Evolutionary conservation across 768 basidiomycete species (phyloP).

Genomic region (Tulasnella sp.): DNA sequence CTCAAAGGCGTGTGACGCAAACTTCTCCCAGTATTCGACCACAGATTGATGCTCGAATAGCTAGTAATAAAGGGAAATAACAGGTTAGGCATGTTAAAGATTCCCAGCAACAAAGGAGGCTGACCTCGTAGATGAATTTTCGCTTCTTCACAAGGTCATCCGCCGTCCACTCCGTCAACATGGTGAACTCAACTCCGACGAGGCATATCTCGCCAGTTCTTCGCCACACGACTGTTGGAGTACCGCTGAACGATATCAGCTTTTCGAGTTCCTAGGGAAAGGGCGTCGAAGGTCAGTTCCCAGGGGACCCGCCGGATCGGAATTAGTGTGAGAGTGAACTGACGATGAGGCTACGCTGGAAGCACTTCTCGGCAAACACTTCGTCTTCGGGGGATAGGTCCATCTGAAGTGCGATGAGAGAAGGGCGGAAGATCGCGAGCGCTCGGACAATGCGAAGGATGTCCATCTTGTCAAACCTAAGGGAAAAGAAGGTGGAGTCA

Average conservation of each 20-base stretch:
- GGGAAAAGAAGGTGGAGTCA: neutral
- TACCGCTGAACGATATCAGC: conserved; percentile 93
- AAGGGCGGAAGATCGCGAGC: conserved; percentile 92
- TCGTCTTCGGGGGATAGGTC: conserved; percentile 94
- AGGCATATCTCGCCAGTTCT: conserved; percentile 97
- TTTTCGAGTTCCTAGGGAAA: conserved; percentile 82
- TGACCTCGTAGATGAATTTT: conserved; percentile 49
- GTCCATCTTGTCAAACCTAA: conserved; percentile 92
- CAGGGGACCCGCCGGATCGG: neutral
- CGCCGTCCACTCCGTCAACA: conserved; percentile 85
- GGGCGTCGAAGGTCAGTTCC: neutral
- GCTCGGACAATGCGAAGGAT: conserved; percentile 91
- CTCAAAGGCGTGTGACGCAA: conserved; percentile 94
- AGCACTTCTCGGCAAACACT: conserved; percentile 91
- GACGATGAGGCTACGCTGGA: conserved; percentile 88
- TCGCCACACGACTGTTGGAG: conserved; percentile 96
- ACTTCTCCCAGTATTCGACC: conserved; percentile 96
- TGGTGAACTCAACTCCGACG: conserved; percentile 93
- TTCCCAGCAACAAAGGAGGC: neutral
- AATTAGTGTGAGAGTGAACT: conserved; percentile 29
- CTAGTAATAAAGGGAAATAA: conserved; percentile 39
- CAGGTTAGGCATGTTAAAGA: neutral
- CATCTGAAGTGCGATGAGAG: conserved; percentile 96
- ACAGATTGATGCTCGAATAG: conserved; percentile 93
- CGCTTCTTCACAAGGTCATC: conserved; percentile 65